phyloP scores from a whole-genome alignment of 257 asterid genomes.

The Datura wrightii region DNA sequence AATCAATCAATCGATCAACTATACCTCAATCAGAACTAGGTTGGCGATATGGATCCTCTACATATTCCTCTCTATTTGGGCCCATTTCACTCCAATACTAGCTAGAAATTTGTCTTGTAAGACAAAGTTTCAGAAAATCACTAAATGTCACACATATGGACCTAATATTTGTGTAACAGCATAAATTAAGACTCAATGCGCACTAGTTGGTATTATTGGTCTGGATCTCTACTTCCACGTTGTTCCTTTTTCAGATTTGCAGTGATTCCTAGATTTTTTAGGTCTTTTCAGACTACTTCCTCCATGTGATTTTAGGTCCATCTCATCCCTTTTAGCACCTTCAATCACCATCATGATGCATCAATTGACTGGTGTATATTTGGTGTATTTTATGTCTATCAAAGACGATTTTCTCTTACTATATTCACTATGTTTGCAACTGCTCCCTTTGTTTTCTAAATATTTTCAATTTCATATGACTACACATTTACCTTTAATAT shows the following conservation, averaged over 20 bases:
- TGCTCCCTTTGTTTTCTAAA: not conserved
- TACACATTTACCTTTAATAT: constrained; percentile 1
- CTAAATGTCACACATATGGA: not conserved
- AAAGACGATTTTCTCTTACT: not conserved
- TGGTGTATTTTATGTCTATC: not conserved
- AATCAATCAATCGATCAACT: constrained; percentile 7
- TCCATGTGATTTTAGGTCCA: not conserved
- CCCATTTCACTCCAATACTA: not conserved
- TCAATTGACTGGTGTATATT: not conserved
- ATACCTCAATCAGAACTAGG: not conserved
- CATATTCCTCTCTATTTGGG: not conserved
- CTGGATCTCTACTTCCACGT: not conserved
- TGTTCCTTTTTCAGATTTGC: not conserved
- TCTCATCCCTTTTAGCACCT: constrained; percentile 23
- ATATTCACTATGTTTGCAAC: not conserved
- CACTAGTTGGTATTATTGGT: not conserved
- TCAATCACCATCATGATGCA: not conserved
- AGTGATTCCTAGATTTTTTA: not conserved
- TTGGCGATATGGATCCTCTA: not conserved
- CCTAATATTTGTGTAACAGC: not conserved
- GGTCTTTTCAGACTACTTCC: constrained; percentile 9
- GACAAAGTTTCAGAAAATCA: not conserved
- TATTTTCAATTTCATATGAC: not conserved
- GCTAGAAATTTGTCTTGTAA: constrained; percentile 16
- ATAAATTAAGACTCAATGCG: not conserved